phyloP scores from a whole-genome alignment of 2,329 filamentous ascomycete species.

The Fusarium devonianum region DNA sequence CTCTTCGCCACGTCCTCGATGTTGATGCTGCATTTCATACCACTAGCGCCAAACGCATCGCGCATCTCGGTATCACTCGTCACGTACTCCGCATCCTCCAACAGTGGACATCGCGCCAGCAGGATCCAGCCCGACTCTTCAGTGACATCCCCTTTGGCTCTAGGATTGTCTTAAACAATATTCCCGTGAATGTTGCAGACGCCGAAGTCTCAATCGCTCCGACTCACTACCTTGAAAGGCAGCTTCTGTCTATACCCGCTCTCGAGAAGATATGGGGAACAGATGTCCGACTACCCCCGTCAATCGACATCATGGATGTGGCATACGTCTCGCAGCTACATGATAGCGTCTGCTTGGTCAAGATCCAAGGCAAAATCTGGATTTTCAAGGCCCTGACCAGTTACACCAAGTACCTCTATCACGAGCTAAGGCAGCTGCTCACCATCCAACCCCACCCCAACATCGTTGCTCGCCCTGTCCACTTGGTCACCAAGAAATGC shows the following conservation, averaged over 20 bases:
- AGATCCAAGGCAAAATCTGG: constrained; percentile 51
- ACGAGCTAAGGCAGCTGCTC: constrained; percentile 65
- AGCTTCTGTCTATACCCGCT: constrained; percentile 54
- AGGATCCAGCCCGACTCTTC: constrained; percentile 49
- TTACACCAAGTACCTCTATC: constrained; percentile 66
- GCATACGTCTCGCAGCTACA: constrained; percentile 61
- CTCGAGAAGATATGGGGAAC: constrained; percentile 55
- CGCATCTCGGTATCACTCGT: constrained; percentile 58
- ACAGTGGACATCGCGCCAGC: constrained; percentile 52
- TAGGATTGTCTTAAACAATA: constrained; percentile 60
- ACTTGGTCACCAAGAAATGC: constrained; percentile 63
- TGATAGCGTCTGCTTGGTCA: constrained; percentile 65
- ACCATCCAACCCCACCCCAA: constrained; percentile 59
- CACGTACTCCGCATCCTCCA: constrained; percentile 64
- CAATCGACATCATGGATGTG: constrained; percentile 59
- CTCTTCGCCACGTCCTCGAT: constrained; percentile 55
- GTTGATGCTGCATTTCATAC: constrained; percentile 63
- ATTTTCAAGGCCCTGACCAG: constrained; percentile 67
- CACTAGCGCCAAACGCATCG: constrained; percentile 57
- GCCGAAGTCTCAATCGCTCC: constrained; percentile 56
- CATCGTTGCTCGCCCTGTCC: constrained; percentile 59
- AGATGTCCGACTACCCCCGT: constrained; percentile 51
- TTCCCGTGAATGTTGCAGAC: constrained; percentile 56
- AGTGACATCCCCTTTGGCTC: constrained; percentile 63
- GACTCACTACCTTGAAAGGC: constrained; percentile 61